These are phyloP conservation scores for Fusarium torreyae DNA, from an alignment of 2,329 filamentous ascomycete species.

Conservation along the genomic window DNA sequence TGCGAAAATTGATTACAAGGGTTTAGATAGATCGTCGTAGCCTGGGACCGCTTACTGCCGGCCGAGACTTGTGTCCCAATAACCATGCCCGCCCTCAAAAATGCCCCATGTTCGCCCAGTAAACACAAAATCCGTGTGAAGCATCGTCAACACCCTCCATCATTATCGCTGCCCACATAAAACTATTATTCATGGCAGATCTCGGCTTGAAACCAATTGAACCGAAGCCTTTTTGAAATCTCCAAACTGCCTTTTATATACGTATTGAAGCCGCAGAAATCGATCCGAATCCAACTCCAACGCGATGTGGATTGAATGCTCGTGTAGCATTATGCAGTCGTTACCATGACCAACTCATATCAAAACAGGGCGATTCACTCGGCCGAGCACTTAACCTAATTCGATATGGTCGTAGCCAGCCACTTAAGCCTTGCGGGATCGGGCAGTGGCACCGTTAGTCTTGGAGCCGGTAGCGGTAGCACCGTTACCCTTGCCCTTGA, in stretches of 20 bases:
- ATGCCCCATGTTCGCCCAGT: conserved; percentile 50
- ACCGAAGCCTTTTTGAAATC: conserved; percentile 42
- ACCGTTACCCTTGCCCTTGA: conserved; percentile 62
- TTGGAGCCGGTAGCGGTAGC: conserved; percentile 69
- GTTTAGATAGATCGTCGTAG: conserved; percentile 52
- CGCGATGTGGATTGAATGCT: conserved; percentile 27
- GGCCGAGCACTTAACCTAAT: conserved; percentile 1
- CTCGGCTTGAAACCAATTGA: conserved; percentile 35
- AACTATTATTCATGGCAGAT: conserved; percentile 44
- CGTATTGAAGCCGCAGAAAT: conserved; percentile 41
- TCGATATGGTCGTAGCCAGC: conserved; percentile 3
- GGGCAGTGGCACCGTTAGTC: conserved; percentile 73
- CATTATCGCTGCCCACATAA: conserved; percentile 52
- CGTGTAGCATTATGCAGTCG: conserved; percentile 25
- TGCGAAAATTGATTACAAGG: conserved; percentile 52
- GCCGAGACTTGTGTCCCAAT: conserved; percentile 50
- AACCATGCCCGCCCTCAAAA: conserved; percentile 51
- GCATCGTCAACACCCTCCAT: conserved; percentile 50
- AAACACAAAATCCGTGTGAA: conserved; percentile 51
- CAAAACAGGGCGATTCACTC: conserved; percentile 9
- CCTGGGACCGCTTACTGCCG: conserved; percentile 43
- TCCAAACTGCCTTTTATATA: conserved; percentile 49
- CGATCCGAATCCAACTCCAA: conserved; percentile 42
- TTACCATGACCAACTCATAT: conserved; percentile 12
- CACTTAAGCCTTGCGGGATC: conserved; percentile 76